Conservation (phyloP, 2,329 filamentous ascomycete species). For the Fusarium lateritium region DNA sequence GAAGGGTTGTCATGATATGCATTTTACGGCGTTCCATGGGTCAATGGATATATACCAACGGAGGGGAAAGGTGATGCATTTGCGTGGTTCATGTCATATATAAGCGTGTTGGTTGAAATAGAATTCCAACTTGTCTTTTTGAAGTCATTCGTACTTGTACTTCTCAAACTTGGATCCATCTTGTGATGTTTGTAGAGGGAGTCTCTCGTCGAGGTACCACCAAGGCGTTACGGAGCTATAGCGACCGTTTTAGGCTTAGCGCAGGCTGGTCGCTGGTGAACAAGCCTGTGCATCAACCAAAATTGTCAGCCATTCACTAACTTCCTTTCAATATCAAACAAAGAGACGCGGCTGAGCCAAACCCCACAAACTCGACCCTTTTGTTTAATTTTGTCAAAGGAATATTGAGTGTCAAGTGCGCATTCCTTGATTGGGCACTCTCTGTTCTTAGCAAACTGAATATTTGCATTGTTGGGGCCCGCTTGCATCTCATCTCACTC, state of each 20-base stretch:
- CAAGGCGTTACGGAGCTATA: background rate
- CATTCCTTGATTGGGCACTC: background rate
- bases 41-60: conserved; percentile 37
- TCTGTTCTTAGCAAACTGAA: conserved; percentile 2
- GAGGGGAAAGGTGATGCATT: conserved; percentile 14
- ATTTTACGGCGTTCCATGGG: conserved; percentile 32
- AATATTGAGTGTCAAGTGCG: background rate
- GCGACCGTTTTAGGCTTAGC: background rate
- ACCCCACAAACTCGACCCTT: background rate
- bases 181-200: background rate
- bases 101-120: background rate
- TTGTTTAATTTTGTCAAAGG: background rate
- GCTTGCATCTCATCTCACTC: background rate
- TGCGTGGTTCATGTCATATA: conserved; percentile 3
- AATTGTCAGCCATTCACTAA: conserved; percentile 11
- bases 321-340: background rate
- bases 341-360: conserved; percentile 12
- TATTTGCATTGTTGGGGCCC: conserved; percentile 7
- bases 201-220: background rate
- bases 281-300: background rate
- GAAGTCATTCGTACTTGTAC: background rate
- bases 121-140: background rate
- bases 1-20: conserved; percentile 29
- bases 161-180: too few relatives aligned
- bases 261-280: background rate